Conservation (phyloP, 2,329 filamentous ascomycete species). For the Chalara sp. region DNA sequence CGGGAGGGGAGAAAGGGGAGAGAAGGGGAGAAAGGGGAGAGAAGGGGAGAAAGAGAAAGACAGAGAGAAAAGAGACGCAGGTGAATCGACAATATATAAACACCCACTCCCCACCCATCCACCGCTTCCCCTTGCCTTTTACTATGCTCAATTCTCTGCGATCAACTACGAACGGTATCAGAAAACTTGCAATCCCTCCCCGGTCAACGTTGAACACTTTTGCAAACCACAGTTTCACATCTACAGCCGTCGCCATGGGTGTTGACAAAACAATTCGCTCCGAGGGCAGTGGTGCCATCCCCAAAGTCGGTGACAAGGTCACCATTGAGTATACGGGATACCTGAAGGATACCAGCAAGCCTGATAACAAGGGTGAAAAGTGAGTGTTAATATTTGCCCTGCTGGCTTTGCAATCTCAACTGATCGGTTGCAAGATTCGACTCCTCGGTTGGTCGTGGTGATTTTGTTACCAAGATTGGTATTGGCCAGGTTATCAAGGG, state of each 20-base stretch:
- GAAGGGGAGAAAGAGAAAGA: too few species aligned
- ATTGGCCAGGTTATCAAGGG: slow-evolving; percentile 81
- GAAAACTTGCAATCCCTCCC: too few species aligned
- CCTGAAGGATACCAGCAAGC: slow-evolving; percentile 60
- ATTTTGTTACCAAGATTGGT: slow-evolving; percentile 74
- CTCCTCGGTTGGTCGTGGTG: slow-evolving; percentile 68
- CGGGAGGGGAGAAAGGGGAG: too few species aligned
- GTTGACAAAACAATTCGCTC: slow-evolving; percentile 62
- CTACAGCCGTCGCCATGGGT: slow-evolving; percentile 47
- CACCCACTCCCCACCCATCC: too few species aligned
- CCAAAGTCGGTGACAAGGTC: slow-evolving; percentile 64
- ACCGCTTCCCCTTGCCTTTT: too few species aligned
- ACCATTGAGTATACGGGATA: slow-evolving; percentile 89
- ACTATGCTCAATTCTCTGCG: too few species aligned
- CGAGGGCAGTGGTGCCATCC: slow-evolving; percentile 56
- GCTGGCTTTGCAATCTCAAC: neutral
- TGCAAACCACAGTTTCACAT: slow-evolving; percentile 16
- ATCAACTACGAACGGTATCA: too few species aligned
- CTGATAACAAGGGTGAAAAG: slow-evolving; percentile 63
- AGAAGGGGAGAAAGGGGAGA: too few species aligned
- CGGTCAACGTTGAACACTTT: too few species aligned
- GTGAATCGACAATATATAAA: too few species aligned
- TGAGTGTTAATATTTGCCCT: slow-evolving; percentile 37
- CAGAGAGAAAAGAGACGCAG: too few species aligned
- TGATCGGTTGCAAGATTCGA: slow-evolving; percentile 63